Percentiles rank a stretch among this genome's conserved stretches.
phyloP scores from a whole-genome alignment of 345 rosid species.

The Anacardium occidentale region DNA sequence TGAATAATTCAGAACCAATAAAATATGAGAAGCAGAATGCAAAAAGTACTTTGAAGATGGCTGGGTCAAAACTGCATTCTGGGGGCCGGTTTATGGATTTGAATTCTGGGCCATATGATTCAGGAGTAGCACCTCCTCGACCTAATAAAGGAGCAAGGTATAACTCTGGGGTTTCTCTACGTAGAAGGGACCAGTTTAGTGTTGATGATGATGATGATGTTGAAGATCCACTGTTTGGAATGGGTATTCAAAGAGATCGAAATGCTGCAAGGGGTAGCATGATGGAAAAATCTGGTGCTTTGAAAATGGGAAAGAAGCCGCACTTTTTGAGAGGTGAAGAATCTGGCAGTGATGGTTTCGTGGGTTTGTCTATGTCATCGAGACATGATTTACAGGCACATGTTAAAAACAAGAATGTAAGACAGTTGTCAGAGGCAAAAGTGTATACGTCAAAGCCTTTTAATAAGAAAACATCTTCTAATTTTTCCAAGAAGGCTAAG shows the following conservation, averaged over 20 bases:
- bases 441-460: slow-evolving; percentile 31
- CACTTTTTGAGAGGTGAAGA: slow-evolving; percentile 45
- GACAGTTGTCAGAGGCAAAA: slow-evolving; percentile 36
- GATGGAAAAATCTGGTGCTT: slow-evolving; percentile 42
- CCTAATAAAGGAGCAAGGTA: slow-evolving; percentile 40
- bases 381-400: slow-evolving; percentile 46
- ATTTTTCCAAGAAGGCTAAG: slow-evolving; percentile 40
- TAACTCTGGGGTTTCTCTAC: slow-evolving; percentile 41
- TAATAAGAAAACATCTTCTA: slow-evolving; percentile 31
- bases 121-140: slow-evolving; percentile 37
- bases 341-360: slow-evolving; percentile 38
- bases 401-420: slow-evolving; percentile 39
- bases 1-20: slow-evolving; percentile 33
- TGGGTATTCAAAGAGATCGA: slow-evolving; percentile 47
- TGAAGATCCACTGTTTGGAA: slow-evolving; percentile 66
- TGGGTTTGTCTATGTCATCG: slow-evolving; percentile 56
- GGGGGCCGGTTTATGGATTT: slow-evolving; percentile 36
- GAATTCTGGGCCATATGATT: slow-evolving; percentile 47
- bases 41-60: slow-evolving; percentile 58
- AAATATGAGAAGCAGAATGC: slow-evolving; percentile 62
- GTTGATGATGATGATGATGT: slow-evolving; percentile 41
- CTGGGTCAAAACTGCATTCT: slow-evolving; percentile 43
- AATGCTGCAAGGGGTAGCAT: slow-evolving; percentile 30
- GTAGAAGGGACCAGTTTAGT: slow-evolving; percentile 47
- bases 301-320: slow-evolving; percentile 56